Conservation (phyloP, 768 basidiomycete genomes). For the Kwoniella pini region DNA sequence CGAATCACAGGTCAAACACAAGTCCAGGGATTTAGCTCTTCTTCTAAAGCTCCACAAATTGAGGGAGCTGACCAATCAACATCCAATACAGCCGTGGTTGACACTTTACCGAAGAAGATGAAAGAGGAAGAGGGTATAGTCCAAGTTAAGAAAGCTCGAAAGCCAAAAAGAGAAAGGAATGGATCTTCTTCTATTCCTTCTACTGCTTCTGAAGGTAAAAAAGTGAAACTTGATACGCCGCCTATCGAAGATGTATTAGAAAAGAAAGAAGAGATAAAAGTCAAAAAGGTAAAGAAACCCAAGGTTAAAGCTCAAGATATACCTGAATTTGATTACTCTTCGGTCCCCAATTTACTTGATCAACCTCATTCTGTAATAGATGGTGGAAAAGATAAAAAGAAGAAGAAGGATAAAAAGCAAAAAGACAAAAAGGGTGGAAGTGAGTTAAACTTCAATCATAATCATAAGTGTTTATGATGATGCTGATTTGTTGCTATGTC, state of each 20-base stretch:
- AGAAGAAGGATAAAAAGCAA: constrained; percentile 56
- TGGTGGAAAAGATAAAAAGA: constrained; percentile 58
- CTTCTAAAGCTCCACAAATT: neutral
- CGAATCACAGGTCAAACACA: constrained; percentile 54
- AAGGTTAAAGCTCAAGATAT: constrained; percentile 36
- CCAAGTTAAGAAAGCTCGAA: constrained; percentile 66
- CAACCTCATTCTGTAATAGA: constrained; percentile 20
- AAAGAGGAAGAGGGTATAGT: constrained; percentile 67
- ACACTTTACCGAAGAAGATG: constrained; percentile 7
- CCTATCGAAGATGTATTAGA: neutral
- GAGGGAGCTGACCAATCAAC: neutral
- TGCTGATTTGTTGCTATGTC: too few relatives aligned
- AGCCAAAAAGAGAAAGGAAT: constrained; percentile 58
- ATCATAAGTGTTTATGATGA: too few relatives aligned
- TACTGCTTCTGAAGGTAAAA: constrained; percentile 12
- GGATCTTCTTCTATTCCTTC: constrained; percentile 5
- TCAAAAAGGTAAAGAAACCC: constrained; percentile 26
- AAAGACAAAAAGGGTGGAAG: constrained; percentile 24
- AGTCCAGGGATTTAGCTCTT: neutral
- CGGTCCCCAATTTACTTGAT: constrained; percentile 72
- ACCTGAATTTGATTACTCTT: constrained; percentile 70
- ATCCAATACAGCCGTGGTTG: neutral
- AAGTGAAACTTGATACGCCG: constrained; percentile 20
- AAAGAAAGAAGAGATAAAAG: neutral
- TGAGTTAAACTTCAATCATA: constrained; percentile 18